Conservation (phyloP, 2,329 filamentous ascomycete genomes). For the Fusarium penzigii region DNA sequence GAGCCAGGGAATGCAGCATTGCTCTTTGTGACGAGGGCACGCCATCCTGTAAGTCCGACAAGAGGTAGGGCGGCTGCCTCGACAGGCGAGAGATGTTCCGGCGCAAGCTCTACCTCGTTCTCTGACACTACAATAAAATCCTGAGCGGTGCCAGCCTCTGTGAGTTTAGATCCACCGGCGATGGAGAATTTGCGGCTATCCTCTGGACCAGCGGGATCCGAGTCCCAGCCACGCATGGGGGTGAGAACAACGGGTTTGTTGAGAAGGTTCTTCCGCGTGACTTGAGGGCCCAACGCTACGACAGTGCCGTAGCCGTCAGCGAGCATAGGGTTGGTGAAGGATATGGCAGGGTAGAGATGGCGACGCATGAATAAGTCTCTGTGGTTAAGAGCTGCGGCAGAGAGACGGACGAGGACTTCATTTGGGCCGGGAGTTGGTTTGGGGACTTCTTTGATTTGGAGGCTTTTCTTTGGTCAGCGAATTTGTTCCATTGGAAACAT, state of each 20-base stretch:
- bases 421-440: slow-evolving; percentile 63
- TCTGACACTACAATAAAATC: slow-evolving; percentile 72
- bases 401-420: slow-evolving; percentile 74
- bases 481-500: neutral
- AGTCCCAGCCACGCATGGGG: slow-evolving; percentile 76
- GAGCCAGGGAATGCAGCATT: slow-evolving; percentile 62
- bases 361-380: slow-evolving; percentile 93
- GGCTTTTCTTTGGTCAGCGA: slow-evolving; percentile 31
- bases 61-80: slow-evolving; percentile 85
- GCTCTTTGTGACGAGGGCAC: slow-evolving; percentile 80
- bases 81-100: slow-evolving; percentile 67
- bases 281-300: slow-evolving; percentile 58
- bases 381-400: slow-evolving; percentile 86
- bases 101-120: slow-evolving; percentile 73
- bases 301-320: slow-evolving; percentile 83
- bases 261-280: slow-evolving; percentile 41
- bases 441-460: slow-evolving; percentile 61
- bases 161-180: slow-evolving; percentile 66
- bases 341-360: slow-evolving; percentile 83
- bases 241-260: slow-evolving; percentile 75
- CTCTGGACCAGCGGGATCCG: slow-evolving; percentile 73
- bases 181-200: slow-evolving; percentile 58
- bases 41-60: slow-evolving; percentile 85
- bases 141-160: slow-evolving; percentile 67
- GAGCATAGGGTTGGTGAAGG: slow-evolving; percentile 76